Base-by-base conservation (phyloP, 305 asterid species). In the Andrographis paniculata region DNA sequence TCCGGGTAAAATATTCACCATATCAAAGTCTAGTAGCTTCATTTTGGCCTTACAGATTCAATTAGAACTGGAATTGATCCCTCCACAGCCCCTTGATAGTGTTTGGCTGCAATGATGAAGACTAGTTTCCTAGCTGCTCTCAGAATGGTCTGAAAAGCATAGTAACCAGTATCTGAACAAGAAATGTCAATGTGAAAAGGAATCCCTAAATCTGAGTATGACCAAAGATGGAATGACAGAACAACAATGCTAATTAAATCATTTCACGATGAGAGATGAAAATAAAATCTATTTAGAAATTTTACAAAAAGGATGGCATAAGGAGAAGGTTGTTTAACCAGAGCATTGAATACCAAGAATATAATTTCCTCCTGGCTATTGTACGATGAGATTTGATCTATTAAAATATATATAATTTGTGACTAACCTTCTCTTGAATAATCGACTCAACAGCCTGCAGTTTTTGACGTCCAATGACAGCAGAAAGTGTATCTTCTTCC, bases 41-140 rank as follows among this genome's bases (percentile, higher is more conserved):
- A 20, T 41, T 44, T 68, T 52, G 60, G 67, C 60, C 87, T 70
- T 72, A 83, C 92, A 54, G 82, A 57, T 53, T 71, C 70, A 44
- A 83, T 75, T 21, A 79, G 64, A 56, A 75, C 82, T 22, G 85
- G 94, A 47, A 83, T 63, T 35, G 92, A 77, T 52, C 87, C 94
- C 17, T 80, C 92, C 40, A 72, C 66, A 48, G 59, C 61, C 55
- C 73, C 66, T 49, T 62, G 72, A 55, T 68, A 74, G 58, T 67
- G 79, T 62, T 64, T 72, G 52, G 44, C 84, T 38, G 63, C 56
- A 50, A 72, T 71, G 21, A 79, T 66, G 61, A 83, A 69, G 58
- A 79, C 76, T 50, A 77, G 72, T 48, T 77, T 78, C 63, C 66
- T 60, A 51, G 91, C 84, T 6, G 74, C 77, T 64, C 61, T 71